Percentiles rank a stretch among this genome's conserved stretches.
phyloP scores from a whole-genome alignment of 2,329 filamentous ascomycete species.

The Aureobasidium vineae region DNA sequence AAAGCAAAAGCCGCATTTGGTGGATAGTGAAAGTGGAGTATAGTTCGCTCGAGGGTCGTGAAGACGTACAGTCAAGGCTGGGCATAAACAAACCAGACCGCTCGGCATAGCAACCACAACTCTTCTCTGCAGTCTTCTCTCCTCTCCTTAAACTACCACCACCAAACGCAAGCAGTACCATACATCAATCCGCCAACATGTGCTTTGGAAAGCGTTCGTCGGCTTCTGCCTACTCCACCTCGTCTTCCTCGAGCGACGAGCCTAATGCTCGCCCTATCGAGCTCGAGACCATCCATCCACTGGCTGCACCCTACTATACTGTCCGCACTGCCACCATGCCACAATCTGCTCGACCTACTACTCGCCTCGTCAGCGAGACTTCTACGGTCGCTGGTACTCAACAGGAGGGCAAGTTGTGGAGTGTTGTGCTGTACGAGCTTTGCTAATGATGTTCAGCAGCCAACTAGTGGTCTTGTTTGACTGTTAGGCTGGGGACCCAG shows the following conservation, averaged over 20 bases:
- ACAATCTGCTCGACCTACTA: too few relatives aligned
- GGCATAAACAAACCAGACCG: not conserved
- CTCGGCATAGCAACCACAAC: not conserved
- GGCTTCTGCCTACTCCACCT: not conserved
- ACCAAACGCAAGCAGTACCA: too few relatives aligned
- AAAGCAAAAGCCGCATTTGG: not conserved
- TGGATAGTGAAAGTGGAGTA: not conserved
- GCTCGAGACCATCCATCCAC: not conserved
- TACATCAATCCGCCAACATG: not conserved
- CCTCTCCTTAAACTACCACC: not conserved
- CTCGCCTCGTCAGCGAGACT: too few relatives aligned
- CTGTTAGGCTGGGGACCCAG: too few relatives aligned
- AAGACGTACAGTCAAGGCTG: not conserved
- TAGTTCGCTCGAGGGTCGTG: not conserved
- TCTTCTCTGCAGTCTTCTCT: not conserved
- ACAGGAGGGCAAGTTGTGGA: too few relatives aligned
- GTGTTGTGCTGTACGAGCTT: too few relatives aligned
- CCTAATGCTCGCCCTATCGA: not conserved
- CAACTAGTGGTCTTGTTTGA: too few relatives aligned
- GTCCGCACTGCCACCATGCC: too few relatives aligned
- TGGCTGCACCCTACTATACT: too few relatives aligned
- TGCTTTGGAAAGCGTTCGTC: not conserved
- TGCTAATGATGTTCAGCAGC: too few relatives aligned
- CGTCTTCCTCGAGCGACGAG: not conserved
- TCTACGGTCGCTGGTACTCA: too few relatives aligned